phyloP scores from a whole-genome alignment of 1,284 basidiomycete genomes.

The Porodaedalea pini region DNA sequence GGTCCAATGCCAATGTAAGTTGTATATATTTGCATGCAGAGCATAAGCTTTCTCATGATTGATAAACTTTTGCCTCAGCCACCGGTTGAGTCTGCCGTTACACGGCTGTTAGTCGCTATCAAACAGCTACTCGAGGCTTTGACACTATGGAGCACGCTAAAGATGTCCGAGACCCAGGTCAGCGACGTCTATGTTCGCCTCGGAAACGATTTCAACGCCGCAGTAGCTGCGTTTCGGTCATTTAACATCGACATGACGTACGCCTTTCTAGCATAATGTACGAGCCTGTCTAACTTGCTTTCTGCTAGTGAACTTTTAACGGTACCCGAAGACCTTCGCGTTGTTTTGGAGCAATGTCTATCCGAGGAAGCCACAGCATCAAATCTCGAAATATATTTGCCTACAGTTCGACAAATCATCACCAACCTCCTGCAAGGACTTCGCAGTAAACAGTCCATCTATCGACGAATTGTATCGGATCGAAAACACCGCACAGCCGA shows the following conservation, averaged over 20 bases:
- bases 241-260: conserved; percentile 92
- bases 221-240: conserved; percentile 82
- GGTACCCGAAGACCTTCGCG: conserved; percentile 87
- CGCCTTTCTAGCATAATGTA: conserved; percentile 34
- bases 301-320: conserved; percentile 73
- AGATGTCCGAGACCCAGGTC: conserved; percentile 79
- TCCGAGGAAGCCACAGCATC: conserved; percentile 85
- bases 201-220: conserved; percentile 96
- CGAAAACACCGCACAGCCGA: conserved; percentile 48
- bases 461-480: conserved; percentile 64
- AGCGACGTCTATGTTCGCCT: conserved; percentile 96
- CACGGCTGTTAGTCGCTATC: conserved; percentile 90
- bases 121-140: conserved; percentile 92
- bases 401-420: conserved; percentile 90
- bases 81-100: conserved; percentile 88
- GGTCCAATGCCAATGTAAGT: conserved; percentile 22
- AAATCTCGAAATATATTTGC: conserved; percentile 87
- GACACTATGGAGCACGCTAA: conserved; percentile 81
- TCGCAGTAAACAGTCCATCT: conserved; percentile 85
- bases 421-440: conserved; percentile 89
- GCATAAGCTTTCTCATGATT: conserved; percentile 1
- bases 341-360: conserved; percentile 85
- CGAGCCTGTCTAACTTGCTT: neutral
- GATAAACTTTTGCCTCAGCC: conserved; percentile 39
- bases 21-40: neutral